phyloP scores from a whole-genome alignment of 371 early-diverging fungal genomes.

The Syncephalastrum monosporum region DNA sequence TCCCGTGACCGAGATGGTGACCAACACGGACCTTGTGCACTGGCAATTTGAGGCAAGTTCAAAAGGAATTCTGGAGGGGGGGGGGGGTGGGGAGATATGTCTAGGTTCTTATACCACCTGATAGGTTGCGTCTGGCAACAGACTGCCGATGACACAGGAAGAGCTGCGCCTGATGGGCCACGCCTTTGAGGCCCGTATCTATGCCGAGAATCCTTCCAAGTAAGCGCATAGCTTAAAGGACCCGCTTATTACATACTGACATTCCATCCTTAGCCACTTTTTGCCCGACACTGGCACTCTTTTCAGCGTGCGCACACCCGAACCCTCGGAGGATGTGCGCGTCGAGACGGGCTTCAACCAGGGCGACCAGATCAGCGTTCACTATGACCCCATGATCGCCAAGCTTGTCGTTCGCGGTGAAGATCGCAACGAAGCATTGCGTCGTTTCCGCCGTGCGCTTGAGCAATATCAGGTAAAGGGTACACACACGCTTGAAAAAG shows the following conservation, averaged over 20 bases:
- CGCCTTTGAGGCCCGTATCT: constrained; percentile 97
- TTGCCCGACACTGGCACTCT: constrained; percentile 94
- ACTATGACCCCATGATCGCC: constrained; percentile 98
- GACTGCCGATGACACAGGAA: constrained; percentile 71
- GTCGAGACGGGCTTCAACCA: constrained; percentile 92
- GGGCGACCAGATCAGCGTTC: constrained; percentile 90
- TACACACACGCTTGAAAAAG: neutral
- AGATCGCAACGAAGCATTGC: constrained; percentile 84
- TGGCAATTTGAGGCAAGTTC: constrained; percentile 78
- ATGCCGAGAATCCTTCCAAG: constrained; percentile 95
- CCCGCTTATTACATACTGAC: constrained; percentile 1
- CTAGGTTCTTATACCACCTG: neutral
- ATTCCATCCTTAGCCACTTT: constrained; percentile 66
- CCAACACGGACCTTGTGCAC: constrained; percentile 90
- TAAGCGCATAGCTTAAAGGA: constrained; percentile 26
- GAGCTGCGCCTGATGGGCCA: constrained; percentile 78
- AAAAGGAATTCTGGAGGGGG: too few species aligned
- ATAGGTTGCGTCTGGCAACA: constrained; percentile 84
- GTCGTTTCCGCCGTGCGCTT: constrained; percentile 77
- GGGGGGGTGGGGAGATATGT: too few species aligned
- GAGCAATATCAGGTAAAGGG: constrained; percentile 68
- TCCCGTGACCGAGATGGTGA: constrained; percentile 97
- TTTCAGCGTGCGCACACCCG: constrained; percentile 71
- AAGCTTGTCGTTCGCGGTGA: constrained; percentile 90
- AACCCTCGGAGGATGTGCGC: constrained; percentile 62